These are phyloP conservation scores for Debaryomyces prosopidis DNA, from an alignment of 805 yeast genomes.

Conservation along the genomic window DNA sequence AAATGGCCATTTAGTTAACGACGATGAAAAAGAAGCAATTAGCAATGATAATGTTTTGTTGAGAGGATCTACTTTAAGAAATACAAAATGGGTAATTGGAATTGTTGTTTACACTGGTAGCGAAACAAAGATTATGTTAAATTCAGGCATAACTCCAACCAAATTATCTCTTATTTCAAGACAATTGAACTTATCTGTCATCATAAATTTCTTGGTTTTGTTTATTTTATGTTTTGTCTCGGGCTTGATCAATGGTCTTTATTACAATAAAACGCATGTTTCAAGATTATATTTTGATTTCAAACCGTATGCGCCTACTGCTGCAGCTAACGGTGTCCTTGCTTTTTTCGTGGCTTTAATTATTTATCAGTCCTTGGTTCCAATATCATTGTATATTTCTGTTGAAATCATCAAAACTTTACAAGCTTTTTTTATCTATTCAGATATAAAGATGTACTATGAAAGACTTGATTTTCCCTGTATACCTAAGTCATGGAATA, in stretches of 20 bases:
- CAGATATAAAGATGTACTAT: constrained; percentile 71
- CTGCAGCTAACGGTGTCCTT: constrained; percentile 66
- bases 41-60: constrained; percentile 63
- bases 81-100: constrained; percentile 77
- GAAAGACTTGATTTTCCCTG: constrained; percentile 71
- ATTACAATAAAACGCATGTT: constrained; percentile 42
- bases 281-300: constrained; percentile 62
- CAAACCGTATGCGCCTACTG: constrained; percentile 55
- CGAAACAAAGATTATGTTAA: constrained; percentile 76
- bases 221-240: constrained; percentile 68
- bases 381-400: constrained; percentile 76
- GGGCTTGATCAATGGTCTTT: constrained; percentile 70
- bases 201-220: constrained; percentile 59
- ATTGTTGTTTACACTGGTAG: constrained; percentile 73
- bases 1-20: constrained; percentile 28
- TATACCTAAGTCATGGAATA: constrained; percentile 79
- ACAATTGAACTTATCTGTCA: constrained; percentile 66
- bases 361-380: constrained; percentile 74
- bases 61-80: constrained; percentile 72
- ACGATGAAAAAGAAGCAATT: constrained; percentile 54
- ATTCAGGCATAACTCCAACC: constrained; percentile 76
- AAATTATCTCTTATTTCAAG: constrained; percentile 65
- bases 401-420: constrained; percentile 77
- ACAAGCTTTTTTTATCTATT: constrained; percentile 73
- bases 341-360: constrained; percentile 73